Base-by-base conservation (phyloP, 345 rosid species). In the Salix exigua region DNA sequence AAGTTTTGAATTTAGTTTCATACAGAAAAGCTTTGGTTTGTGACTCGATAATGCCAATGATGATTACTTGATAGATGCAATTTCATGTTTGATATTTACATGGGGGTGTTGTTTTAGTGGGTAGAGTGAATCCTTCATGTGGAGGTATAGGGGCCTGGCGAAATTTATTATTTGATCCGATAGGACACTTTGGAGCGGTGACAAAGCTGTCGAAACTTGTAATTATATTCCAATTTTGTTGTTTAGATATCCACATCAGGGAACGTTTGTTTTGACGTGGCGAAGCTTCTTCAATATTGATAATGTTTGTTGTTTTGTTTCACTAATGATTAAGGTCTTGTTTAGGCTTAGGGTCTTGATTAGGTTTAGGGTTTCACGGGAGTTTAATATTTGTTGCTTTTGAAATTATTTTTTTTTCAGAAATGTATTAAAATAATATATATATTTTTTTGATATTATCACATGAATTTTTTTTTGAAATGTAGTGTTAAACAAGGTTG, bases 171-270 rank as follows among this genome's bases (percentile, higher is more conserved):
- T n/a, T 58, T 10, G n/a, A 19, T n/a, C 26, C 9, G 26, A 58
- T 23, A 2, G 26, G 2, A 6, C 63, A 19, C 5, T 58, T 58
- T 6, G 63, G 26, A 10, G 13, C 25, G 11, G 3, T 58, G 63
- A 12, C n/a, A 19, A 19, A 6, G 11, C 16, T 63, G 35, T 73
- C 35, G 38, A 50, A 46, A 40, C 72, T 8, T 78, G 77, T 65
- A 81, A 72, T 71, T 72, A 74, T 81, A 61, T 51, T 70, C 72
- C 86, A 82, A 85, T 86, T 88, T 88, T 88, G 89, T 71, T 65
- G n/a, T 4, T 21, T 58, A 16, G 58, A 2, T 60, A 13, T 50
- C 37, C 38, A 71, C 31, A 13, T 21, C 67, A 35, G 30, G 37
- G 37, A 35, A 7, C 37, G 37, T 35, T 35, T 35, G 37, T 5